A percentile compares a stretch with the other conserved stretches of the same genome.
Conservation (phyloP, 2,329 filamentous ascomycete species). For the Fusarium robinianum region DNA sequence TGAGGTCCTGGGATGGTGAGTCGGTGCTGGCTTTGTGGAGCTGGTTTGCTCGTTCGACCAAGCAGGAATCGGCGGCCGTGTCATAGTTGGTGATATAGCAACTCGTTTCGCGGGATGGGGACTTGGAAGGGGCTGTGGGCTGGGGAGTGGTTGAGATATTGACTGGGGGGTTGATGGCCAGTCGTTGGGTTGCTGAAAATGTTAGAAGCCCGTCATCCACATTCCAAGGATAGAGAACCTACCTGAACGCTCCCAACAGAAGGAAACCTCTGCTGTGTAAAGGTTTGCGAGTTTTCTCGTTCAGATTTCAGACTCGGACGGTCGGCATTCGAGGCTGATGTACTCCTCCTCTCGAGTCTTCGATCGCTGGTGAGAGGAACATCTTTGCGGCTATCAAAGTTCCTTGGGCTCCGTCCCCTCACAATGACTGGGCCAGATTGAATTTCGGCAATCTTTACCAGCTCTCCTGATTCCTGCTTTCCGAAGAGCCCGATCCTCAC, state of each 20-base stretch:
- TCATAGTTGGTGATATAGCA: constrained; percentile 56
- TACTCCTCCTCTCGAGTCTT: constrained; percentile 52
- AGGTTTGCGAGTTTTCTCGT: constrained; percentile 38
- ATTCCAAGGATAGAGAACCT: constrained; percentile 12
- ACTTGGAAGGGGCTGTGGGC: constrained; percentile 38
- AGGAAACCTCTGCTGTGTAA: constrained; percentile 40
- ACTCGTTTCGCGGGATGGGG: constrained; percentile 58
- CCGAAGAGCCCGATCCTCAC: constrained; percentile 84
- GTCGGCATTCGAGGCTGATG: constrained; percentile 39
- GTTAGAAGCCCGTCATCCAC: constrained; percentile 21
- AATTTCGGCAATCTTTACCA: constrained; percentile 78
- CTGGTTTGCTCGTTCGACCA: constrained; percentile 48
- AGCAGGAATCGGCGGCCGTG: constrained; percentile 58
- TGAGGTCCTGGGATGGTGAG: constrained; percentile 30
- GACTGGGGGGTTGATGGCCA: constrained; percentile 52
- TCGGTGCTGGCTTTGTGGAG: constrained; percentile 24
- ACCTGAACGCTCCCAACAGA: constrained; percentile 44
- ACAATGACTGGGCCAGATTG: constrained; percentile 95
- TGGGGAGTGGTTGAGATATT: constrained; percentile 40
- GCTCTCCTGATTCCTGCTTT: constrained; percentile 69
- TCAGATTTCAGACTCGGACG: constrained; percentile 42
- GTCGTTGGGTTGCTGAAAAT: constrained; percentile 46
- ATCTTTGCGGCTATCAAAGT: constrained; percentile 91
- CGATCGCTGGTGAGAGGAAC: constrained; percentile 69
- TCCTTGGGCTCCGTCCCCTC: constrained; percentile 86